Percentiles rank a stretch among this genome's conserved stretches.
Conservation (phyloP, 331 rosid species). For the Saraca asoca region DNA sequence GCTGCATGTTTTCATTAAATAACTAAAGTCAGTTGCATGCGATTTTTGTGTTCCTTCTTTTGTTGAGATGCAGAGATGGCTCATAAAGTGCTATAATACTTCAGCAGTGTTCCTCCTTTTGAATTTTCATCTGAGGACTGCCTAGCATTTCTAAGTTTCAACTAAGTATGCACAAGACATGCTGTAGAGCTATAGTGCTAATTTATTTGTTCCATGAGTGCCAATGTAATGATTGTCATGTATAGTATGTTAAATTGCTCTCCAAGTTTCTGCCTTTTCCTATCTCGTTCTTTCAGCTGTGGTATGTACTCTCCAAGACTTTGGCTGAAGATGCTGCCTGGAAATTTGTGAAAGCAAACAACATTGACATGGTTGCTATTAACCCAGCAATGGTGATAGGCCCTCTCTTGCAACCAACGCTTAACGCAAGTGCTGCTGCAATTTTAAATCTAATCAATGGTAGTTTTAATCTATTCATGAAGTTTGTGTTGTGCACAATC, state of each 20-base stretch:
- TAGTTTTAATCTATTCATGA: conserved; percentile 26
- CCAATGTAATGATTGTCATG: not conserved
- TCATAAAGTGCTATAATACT: not conserved
- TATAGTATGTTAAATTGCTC: not conserved
- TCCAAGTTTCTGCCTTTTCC: conserved; percentile 21
- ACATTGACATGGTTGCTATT: conserved; percentile 68
- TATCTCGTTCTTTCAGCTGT: conserved; percentile 47
- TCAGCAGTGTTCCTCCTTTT: too few relatives aligned
- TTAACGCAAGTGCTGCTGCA: conserved; percentile 59
- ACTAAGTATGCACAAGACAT: not conserved
- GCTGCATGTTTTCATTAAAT: not conserved
- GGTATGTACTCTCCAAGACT: conserved; percentile 83
- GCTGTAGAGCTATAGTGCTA: not conserved
- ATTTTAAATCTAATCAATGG: conserved; percentile 61
- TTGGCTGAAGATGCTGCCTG: conserved; percentile 93
- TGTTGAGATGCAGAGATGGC: not conserved
- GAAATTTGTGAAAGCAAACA: conserved; percentile 78
- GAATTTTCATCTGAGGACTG: not conserved
- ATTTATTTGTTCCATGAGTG: conserved; percentile 7
- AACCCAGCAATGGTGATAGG: conserved; percentile 76
- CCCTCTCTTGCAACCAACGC: conserved; percentile 75
- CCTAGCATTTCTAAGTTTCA: not conserved
- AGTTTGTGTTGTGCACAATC: not conserved
- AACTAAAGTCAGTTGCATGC: not conserved
- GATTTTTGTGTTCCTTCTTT: not conserved